Evolutionary conservation across 2,329 filamentous ascomycete genomes (phyloP).

Genomic region (Drechslerella coelobrocha): DNA sequence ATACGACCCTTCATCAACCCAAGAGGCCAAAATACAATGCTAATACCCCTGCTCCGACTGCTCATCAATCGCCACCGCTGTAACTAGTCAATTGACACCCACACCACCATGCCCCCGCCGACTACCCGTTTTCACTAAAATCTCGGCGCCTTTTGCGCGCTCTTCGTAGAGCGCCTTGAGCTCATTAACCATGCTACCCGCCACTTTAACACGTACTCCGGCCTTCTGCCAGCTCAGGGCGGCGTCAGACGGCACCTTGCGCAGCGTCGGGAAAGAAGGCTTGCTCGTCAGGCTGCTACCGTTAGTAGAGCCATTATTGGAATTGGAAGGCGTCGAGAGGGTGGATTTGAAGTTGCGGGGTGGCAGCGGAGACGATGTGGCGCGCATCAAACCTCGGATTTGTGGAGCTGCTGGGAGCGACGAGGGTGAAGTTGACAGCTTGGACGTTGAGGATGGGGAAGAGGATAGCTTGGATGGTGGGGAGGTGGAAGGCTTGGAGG

Average conservation of each 20-base stretch:
- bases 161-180: constrained; percentile 54
- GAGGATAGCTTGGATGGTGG: constrained; percentile 42
- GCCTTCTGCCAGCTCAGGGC: constrained; percentile 43
- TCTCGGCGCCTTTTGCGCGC: constrained; percentile 52
- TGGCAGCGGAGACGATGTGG: constrained; percentile 35
- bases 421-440: constrained; percentile 28
- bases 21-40: constrained; percentile 18
- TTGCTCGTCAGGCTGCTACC: too few relatives aligned
- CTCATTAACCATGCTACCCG: constrained; percentile 51
- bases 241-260: constrained; percentile 38
- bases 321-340: constrained; percentile 14
- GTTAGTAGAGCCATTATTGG: background rate
- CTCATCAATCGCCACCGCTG: constrained; percentile 26
- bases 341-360: constrained; percentile 40
- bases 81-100: constrained; percentile 51
- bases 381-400: constrained; percentile 42
- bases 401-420: constrained; percentile 28
- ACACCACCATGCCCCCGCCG: constrained; percentile 40
- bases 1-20: too few relatives aligned
- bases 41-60: constrained; percentile 32
- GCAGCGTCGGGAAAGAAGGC: constrained; percentile 34
- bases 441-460: constrained; percentile 35
- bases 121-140: constrained; percentile 52
- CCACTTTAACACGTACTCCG: constrained; percentile 33
- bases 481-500: constrained; percentile 11